Evolutionary conservation across 176 grass and related monocot species (phyloP), one percentile per base, ranked within the genome.

Genomic region (Rhynchospora breviuscula): DNA sequence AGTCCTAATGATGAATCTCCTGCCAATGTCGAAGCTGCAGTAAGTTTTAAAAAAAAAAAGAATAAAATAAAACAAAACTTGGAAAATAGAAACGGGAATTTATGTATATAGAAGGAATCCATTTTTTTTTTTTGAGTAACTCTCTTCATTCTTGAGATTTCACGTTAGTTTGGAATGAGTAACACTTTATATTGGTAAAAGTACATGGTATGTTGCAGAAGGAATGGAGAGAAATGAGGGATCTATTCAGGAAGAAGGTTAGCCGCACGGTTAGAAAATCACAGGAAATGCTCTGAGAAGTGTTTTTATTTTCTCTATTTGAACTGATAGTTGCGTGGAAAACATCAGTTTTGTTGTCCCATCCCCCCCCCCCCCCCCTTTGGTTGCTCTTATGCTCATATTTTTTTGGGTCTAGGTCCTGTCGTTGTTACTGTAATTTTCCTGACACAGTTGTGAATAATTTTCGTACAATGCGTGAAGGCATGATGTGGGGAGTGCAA

Each of bases 191-290:
- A 35, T 35, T 35, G 33, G 33, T 35, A 35, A 35, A 35, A 40
- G 3, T 40, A 40, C 7, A 21, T 61, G 22, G n/a, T 26, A 22
- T 21, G 18, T 59, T 88, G 79, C 86, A 88, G 86, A 84, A 88
- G 57, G 80, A 88, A 79, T 88, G 86, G 81, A 88, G 86, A 68
- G 80, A 88, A 17, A 63, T 14, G 22, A 84, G 80, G 59, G 86
- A 88, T 26, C 54, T 64, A 48, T 88, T 88, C 86, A 84, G 75
- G 69, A 88, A 88, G 80, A 88, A 88, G 68, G 86, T 88, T 25
- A 11, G 81, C 23, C 80, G 81, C 53, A 67, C 51, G 10, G 86
- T 88, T 23, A 77, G 86, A 88, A 62, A 63, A 79, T 88, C 80
- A 21, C 80, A 88, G 54, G 86, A 88, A 78, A 88, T 88, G 86